These are phyloP conservation scores for Steccherinum ochraceum DNA, from an alignment of 768 basidiomycete species.

Conservation along the genomic window DNA sequence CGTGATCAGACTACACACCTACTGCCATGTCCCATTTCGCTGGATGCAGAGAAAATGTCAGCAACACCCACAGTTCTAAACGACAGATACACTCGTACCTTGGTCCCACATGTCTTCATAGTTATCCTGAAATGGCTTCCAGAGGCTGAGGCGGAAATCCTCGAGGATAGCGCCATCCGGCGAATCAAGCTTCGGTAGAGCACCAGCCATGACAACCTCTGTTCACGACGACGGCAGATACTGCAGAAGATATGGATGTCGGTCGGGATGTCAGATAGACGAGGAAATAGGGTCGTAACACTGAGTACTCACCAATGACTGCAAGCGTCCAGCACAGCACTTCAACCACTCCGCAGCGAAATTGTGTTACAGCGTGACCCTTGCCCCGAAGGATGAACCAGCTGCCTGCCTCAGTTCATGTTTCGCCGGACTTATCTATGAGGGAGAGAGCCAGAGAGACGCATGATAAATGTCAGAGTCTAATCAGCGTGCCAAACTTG, in stretches of 20 bases:
- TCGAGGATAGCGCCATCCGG: conserved; percentile 20
- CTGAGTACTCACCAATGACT: no score
- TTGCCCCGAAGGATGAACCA: no score
- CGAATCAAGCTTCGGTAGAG: conserved; percentile 5
- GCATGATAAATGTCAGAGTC: neutral
- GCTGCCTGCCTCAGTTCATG: no score
- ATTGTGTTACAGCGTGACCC: no score
- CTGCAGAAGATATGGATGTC: no score
- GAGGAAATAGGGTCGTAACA: no score
- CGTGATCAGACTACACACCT: conserved; percentile 11
- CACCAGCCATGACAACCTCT: no score
- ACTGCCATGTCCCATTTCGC: conserved; percentile 19
- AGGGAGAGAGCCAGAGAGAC: neutral
- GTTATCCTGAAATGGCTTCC: conserved; percentile 20
- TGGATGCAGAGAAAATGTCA: neutral
- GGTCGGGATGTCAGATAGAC: no score
- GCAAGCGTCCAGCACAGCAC: no score
- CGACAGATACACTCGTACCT: conserved; percentile 11
- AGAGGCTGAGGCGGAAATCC: conserved; percentile 21
- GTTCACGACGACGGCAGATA: no score
- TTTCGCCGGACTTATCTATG: neutral
- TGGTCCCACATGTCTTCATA: conserved; percentile 26
- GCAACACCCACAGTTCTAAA: conserved; percentile 1
- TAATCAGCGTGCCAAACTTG: neutral
- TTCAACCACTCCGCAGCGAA: no score